Conservation (phyloP, 257 asterid species). For the Ajuga chamaepitys region DNA sequence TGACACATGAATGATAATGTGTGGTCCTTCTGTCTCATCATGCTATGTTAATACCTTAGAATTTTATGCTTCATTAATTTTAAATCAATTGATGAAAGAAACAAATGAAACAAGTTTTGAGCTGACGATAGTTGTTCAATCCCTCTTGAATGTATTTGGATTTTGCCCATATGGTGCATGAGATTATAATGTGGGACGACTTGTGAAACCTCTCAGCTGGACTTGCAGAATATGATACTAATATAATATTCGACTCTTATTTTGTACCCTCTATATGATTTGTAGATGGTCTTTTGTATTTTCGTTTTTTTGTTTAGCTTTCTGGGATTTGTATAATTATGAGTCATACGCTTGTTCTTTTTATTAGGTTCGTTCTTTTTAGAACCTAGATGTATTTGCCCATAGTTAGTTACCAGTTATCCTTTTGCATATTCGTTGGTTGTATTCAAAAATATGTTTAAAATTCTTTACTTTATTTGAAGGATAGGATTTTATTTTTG, state of each 20-base stretch:
- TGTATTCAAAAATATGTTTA: neutral
- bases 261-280: neutral
- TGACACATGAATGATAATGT: neutral
- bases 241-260: neutral
- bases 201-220: neutral
- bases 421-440: neutral
- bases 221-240: neutral
- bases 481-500: neutral
- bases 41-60: neutral
- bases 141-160: neutral
- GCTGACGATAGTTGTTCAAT: neutral
- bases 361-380: neutral
- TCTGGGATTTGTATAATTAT: neutral
- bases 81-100: neutral
- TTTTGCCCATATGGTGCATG: neutral
- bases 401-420: neutral
- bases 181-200: neutral
- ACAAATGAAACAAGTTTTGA: neutral
- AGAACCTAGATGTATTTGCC: neutral
- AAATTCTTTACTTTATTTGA: neutral
- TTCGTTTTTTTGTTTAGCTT: neutral
- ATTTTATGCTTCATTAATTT: neutral
- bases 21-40: neutral
- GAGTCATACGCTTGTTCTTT: neutral
- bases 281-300: neutral